Conservation (phyloP, 2,329 filamentous ascomycete genomes). For the Cercospora sp. region DNA sequence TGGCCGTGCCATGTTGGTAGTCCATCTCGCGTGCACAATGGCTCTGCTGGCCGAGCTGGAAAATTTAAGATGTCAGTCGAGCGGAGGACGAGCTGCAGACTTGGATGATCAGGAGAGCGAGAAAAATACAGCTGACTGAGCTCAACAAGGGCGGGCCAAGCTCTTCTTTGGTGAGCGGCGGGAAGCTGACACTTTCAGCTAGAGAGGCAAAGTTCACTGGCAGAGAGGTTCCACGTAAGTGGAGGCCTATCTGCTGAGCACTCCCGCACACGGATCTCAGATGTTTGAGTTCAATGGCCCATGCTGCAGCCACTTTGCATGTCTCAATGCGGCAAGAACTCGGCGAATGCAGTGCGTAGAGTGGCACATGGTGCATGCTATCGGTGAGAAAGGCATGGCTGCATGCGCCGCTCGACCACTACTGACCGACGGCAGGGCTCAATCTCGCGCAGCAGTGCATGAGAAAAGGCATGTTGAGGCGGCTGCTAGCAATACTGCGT, state of each 20-base stretch:
- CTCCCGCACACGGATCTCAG: not conserved
- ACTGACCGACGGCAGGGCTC: conserved; percentile 1
- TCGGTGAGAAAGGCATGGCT: conserved; percentile 11
- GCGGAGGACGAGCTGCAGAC: not conserved
- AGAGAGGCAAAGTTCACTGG: conserved; percentile 10
- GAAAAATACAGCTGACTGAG: not conserved
- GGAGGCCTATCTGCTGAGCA: not conserved
- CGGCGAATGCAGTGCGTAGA: not conserved
- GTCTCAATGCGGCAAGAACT: conserved; percentile 7
- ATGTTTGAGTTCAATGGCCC: conserved; percentile 19
- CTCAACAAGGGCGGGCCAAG: conserved; percentile 5
- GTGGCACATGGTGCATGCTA: not conserved
- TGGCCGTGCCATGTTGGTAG: conserved; percentile 33
- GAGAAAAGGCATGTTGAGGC: conserved; percentile 13
- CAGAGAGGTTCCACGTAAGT: conserved; percentile 2
- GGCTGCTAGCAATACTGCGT: conserved; percentile 2
- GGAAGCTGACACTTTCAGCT: conserved; percentile 8
- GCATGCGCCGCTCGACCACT: conserved; percentile 5
- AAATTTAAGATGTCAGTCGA: not conserved
- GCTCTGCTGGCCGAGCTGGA: not conserved
- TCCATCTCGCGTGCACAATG: conserved; percentile 28
- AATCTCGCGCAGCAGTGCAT: not conserved
- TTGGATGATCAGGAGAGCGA: not conserved
- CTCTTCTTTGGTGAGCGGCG: not conserved
- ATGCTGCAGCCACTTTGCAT: conserved; percentile 5